Evolutionary conservation across 2,329 filamentous ascomycete genomes (phyloP), one percentile per base, ranked within the genome.

Genomic region (Penicillium sp.): DNA sequence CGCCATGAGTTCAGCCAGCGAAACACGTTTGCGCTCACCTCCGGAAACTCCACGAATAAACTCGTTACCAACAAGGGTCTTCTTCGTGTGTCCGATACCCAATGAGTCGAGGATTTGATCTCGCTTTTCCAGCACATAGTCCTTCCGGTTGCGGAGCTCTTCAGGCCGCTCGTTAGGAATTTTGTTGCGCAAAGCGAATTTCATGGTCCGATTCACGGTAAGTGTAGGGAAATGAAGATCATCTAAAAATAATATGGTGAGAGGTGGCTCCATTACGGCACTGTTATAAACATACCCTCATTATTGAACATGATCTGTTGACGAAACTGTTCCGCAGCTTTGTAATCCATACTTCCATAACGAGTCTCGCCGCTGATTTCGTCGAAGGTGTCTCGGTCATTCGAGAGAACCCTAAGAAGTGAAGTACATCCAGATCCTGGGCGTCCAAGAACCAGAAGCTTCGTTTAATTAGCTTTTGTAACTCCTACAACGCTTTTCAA

Each of bases 211-310:
- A 1, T 88, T 87, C 4, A 92, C 88, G 0, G 87, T 91, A 21
- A 93, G 76, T 4, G 89, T 87, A 0, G 90, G 87, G 61, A 91
- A 92, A 67, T 91, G 89, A 22, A 87, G 79, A 67, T 91, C 88
- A 21, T 87, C 85, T 68, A 22, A 4, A 3, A 21, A 22, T 16
- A 11, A 3, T 24, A 9, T 3, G 13, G 26, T 51, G 11, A 54
- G 33, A 4, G 6, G 14, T 31, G 7, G 11, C 14, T 16, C 14
- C n/a, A 37, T 11, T 14, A 16, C 11, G n/a, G 10, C 10, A 14
- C 4, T 10, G 13, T 1, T 13, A 13, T 11, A 33, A 29, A 37
- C 33, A 33, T 47, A 62, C 65, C 66, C 74, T 93, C 90, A 21
- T 90, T 87, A 65, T 91, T 91, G 71, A 93, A 92, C 48, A 90